Base-by-base conservation (phyloP, 257 asterid genomes). In the Leonotis leonurus region DNA sequence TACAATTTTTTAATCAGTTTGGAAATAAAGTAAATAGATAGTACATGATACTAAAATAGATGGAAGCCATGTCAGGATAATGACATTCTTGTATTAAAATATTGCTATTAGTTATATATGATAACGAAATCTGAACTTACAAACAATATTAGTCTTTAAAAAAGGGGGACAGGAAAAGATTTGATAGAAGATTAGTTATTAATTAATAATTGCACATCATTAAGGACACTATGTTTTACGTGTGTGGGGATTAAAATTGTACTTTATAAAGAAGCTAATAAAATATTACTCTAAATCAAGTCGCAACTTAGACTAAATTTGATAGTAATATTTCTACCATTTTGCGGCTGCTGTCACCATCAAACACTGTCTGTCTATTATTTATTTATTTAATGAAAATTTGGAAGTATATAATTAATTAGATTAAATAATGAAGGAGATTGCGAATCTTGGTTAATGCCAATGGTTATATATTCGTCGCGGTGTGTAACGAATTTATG, bases 131-230 rank as follows among this genome's bases (percentile, higher is more conserved):
- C 12, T 66, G 49, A 66, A 66, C 56, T 33, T 44, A 6, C 55
- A 22, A 27, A 59, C 6, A 49, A 26, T 22, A 39, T n/a, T 58
- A 62, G 60, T 36, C 52, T 21, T 9, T 61, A 46, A 55, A 33
- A 46, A 55, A 33, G 58, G 44, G 32, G 30, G 69, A 54, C 55
- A 58, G 3, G 5, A 54, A 57, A 58, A 37, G 35, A 55, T 40
- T 64, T 53, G n/a, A 62, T 56, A 18, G 11, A 35, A 36, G 17
- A 18, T 56, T 14, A 33, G 44, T 24, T 55, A 49, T 64, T 49
- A 62, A 49, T 64, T 49, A 24, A 57, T 51, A 22, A 64, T 65
- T 71, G 64, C 53, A 58, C 36, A 50, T 65, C 30, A 51, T 58
- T 58, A 50, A 50, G 40, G 48, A 14, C 14, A 27, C 33, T 59